These are phyloP conservation scores for Triadica sebifera DNA, from an alignment of 345 rosid genomes.

Conservation along the genomic window DNA sequence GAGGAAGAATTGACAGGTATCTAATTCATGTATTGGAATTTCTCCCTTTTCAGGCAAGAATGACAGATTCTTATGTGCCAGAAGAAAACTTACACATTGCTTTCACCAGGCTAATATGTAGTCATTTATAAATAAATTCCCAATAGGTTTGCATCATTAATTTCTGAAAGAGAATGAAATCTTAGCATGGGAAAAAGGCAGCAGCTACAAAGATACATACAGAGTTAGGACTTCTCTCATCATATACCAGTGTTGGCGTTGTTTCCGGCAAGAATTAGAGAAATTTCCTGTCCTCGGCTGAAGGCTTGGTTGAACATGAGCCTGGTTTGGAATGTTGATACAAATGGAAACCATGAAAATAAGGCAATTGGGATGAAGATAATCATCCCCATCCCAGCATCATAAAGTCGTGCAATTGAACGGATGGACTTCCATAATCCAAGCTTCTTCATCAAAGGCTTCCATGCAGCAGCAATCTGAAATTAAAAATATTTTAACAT, in stretches of 20 bases:
- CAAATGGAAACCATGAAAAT: slow-evolving; percentile 92
- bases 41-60: not conserved
- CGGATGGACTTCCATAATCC: slow-evolving; percentile 89
- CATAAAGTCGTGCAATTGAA: slow-evolving; percentile 79
- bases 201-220: not conserved
- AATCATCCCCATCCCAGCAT: slow-evolving; percentile 94
- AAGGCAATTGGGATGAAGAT: slow-evolving; percentile 82
- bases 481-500: not conserved
- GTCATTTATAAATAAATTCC: not conserved
- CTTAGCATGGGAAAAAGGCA: too few relatives aligned
- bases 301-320: slow-evolving; percentile 98
- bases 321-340: slow-evolving; percentile 95
- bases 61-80: not conserved
- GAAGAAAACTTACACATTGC: not conserved
- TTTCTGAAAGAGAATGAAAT: not conserved
- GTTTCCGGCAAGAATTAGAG: slow-evolving; percentile 95
- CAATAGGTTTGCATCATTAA: not conserved
- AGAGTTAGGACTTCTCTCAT: not conserved
- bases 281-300: slow-evolving; percentile 89
- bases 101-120: not conserved
- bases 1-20: too few relatives aligned
- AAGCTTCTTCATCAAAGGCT: slow-evolving; percentile 66
- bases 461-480: slow-evolving; percentile 95
- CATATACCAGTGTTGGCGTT: slow-evolving; percentile 64
- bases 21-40: too few relatives aligned